A percentile compares a stretch with the other conserved stretches of the same genome.
phyloP scores from a whole-genome alignment of 768 basidiomycete genomes.

The Tricholoma furcatifolium region DNA sequence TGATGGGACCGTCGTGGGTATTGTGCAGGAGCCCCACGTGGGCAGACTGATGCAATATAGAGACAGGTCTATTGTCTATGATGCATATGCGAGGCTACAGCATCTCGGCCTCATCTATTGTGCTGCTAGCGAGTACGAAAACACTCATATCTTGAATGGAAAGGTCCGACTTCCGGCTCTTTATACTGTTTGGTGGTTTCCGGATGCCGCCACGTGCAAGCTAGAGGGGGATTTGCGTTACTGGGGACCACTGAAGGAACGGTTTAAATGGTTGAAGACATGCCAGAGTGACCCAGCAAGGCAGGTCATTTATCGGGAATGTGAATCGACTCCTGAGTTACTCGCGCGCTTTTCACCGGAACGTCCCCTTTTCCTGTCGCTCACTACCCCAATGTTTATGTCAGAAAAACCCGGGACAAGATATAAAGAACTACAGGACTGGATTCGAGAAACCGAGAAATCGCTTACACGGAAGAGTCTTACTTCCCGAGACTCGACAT shows the following conservation, averaged over 20 bases:
- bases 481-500: not conserved
- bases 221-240: conserved; percentile 21
- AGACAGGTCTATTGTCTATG: conserved; percentile 31
- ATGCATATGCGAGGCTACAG: conserved; percentile 29
- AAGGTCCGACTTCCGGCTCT: conserved; percentile 34
- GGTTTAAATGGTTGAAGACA: conserved; percentile 25
- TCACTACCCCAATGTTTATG: not conserved
- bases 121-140: conserved; percentile 15
- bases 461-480: not conserved
- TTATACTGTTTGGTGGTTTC: conserved; percentile 16
- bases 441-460: conserved; percentile 9
- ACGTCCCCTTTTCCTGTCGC: conserved; percentile 10
- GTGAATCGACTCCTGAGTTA: conserved; percentile 8
- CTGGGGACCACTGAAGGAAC: conserved; percentile 23
- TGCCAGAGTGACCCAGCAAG: not conserved
- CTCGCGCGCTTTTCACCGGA: conserved; percentile 14
- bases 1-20: conserved; percentile 30
- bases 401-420: not conserved
- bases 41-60: conserved; percentile 27
- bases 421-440: conserved; percentile 3
- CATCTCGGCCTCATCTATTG: conserved; percentile 24
- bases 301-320: conserved; percentile 5
- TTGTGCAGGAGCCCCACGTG: conserved; percentile 35
- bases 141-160: conserved; percentile 31
- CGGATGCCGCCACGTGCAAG: conserved; percentile 20